phyloP scores from a whole-genome alignment of 129 eudicot genomes.

The Mikania micrantha region DNA sequence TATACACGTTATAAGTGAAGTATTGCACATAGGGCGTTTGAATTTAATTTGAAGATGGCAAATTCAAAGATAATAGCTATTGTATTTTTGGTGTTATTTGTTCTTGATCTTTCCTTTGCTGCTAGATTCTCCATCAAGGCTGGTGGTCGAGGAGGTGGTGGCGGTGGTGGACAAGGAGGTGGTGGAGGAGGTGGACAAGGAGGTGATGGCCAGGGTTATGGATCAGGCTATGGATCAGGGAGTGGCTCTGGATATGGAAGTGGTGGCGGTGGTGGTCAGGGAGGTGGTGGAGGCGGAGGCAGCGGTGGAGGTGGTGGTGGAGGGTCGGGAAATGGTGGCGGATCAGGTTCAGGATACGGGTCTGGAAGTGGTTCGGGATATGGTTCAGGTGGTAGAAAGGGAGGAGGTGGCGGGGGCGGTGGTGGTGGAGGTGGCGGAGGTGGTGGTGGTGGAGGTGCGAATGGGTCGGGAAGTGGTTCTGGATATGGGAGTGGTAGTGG shows the following conservation, averaged over 20 bases:
- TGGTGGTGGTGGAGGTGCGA: slow-evolving; percentile 27
- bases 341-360: slow-evolving; percentile 55
- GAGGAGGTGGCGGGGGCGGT: slow-evolving; percentile 34
- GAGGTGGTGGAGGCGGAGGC: slow-evolving; percentile 47
- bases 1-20: slow-evolving; percentile 6
- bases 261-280: slow-evolving; percentile 32
- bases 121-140: slow-evolving; percentile 37
- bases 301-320: slow-evolving; percentile 47
- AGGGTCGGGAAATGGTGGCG: slow-evolving; percentile 41
- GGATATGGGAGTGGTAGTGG: slow-evolving; percentile 46
- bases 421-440: slow-evolving; percentile 36
- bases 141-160: slow-evolving; percentile 39
- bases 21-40: neutral
- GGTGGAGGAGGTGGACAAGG: slow-evolving; percentile 38
- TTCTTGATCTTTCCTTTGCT: slow-evolving; percentile 48
- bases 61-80: slow-evolving; percentile 39
- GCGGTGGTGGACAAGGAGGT: slow-evolving; percentile 50
- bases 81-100: slow-evolving; percentile 45
- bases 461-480: slow-evolving; percentile 41
- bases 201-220: slow-evolving; percentile 31
- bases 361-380: slow-evolving; percentile 48
- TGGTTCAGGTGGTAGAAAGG: slow-evolving; percentile 38
- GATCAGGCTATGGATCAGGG: slow-evolving; percentile 48
- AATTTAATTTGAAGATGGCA: slow-evolving; percentile 44
- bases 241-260: slow-evolving; percentile 55